Evolutionary conservation across 148 eudicot genomes (phyloP).

Genomic region (Nyssa sinensis): DNA sequence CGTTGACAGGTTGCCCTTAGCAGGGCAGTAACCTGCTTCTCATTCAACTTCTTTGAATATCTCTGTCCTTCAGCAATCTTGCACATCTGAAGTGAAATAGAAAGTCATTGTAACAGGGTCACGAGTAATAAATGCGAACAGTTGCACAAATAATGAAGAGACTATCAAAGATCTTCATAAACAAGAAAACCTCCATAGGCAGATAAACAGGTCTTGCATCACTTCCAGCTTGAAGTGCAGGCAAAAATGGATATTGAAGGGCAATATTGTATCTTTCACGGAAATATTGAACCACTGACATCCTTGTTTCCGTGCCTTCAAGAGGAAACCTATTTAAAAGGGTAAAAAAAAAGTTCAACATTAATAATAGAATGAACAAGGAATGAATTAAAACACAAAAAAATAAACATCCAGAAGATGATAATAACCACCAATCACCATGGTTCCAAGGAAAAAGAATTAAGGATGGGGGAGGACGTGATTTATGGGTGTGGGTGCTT

Average conservation of each 20-base stretch:
- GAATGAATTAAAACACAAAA: background rate
- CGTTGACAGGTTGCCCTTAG: slow-evolving; percentile 81
- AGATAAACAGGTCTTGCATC: slow-evolving; percentile 47
- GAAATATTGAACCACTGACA: slow-evolving; percentile 61
- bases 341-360: background rate
- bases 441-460: background rate
- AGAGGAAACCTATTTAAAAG: slow-evolving; percentile 40
- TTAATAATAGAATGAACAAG: background rate
- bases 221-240: slow-evolving; percentile 65
- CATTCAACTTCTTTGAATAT: slow-evolving; percentile 58
- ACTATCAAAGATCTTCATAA: background rate
- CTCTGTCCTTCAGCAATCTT: slow-evolving; percentile 58
- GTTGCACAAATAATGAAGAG: background rate
- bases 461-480: too few relatives aligned
- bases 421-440: too few relatives aligned
- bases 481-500: too few relatives aligned
- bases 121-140: background rate
- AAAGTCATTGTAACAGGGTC: background rate
- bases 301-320: slow-evolving; percentile 22
- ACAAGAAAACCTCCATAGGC: slow-evolving; percentile 78
- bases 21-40: slow-evolving; percentile 62
- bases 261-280: slow-evolving; percentile 36
- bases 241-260: slow-evolving; percentile 42
- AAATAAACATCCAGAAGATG: too few relatives aligned
- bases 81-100: slow-evolving; percentile 39